These are phyloP conservation scores for Neotropicomus parvogracilis DNA, from an alignment of 1,284 basidiomycete species.

Conservation along the genomic window DNA sequence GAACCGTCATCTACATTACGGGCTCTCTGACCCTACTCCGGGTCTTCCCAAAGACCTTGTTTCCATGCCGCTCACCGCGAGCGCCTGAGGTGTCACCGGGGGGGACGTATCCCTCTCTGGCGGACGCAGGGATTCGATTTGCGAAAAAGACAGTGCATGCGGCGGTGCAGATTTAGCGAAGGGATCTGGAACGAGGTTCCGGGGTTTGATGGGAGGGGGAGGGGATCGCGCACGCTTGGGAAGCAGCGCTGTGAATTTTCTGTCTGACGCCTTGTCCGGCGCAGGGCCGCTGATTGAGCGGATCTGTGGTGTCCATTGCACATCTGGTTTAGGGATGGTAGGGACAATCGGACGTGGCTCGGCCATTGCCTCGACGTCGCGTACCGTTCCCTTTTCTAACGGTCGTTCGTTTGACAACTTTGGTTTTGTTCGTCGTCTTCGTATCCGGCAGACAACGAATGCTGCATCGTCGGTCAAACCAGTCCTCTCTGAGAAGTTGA, in stretches of 20 bases:
- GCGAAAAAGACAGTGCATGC: constrained; percentile 8
- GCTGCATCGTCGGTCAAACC: constrained; percentile 11
- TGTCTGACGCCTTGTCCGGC: constrained; percentile 2
- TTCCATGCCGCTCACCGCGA: constrained; percentile 32
- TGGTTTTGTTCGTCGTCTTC: constrained; percentile 4
- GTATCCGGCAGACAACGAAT: constrained; percentile 9
- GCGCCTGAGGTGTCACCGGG: constrained; percentile 24
- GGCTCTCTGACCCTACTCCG: constrained; percentile 7
- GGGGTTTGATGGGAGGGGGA: constrained; percentile 13
- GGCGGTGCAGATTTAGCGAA: constrained; percentile 22
- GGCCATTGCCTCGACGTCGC: constrained; percentile 21
- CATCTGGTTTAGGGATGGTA: constrained; percentile 24
- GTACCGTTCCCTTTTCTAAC: constrained; percentile 1
- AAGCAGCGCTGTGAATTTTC: neutral
- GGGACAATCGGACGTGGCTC: constrained; percentile 21
- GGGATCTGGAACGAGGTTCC: constrained; percentile 3
- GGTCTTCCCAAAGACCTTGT: constrained; percentile 19
- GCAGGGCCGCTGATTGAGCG: constrained; percentile 27
- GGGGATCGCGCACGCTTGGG: constrained; percentile 25
- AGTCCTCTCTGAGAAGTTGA: neutral
- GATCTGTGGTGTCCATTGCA: constrained; percentile 44
- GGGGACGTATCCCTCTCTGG: constrained; percentile 7
- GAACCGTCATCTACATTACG: neutral
- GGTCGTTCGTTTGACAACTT: constrained; percentile 4
- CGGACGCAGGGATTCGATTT: neutral